Percentiles rank a stretch among this genome's conserved stretches.
Conservation (phyloP, 108 stramenopile species). For the Skeletonema grethae region DNA sequence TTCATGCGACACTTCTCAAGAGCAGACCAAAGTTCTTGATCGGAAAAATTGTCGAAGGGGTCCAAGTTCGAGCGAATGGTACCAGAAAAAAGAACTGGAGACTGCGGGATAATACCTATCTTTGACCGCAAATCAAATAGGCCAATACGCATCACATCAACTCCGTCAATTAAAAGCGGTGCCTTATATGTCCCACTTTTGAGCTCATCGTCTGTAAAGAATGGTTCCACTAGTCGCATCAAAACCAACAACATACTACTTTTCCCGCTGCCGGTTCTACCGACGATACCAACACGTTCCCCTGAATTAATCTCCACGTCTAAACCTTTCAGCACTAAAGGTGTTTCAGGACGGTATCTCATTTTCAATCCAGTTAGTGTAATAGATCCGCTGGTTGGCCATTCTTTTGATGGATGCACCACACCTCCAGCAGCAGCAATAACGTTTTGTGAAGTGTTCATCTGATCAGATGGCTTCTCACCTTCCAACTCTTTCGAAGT, state of each 20-base stretch:
- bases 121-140: constrained; percentile 78
- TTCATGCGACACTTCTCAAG: constrained; percentile 72
- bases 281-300: constrained; percentile 89
- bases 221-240: constrained; percentile 89
- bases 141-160: constrained; percentile 85
- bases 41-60: constrained; percentile 71
- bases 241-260: constrained; percentile 69
- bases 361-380: constrained; percentile 76
- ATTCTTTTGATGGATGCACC: constrained; percentile 45
- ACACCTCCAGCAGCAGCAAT: constrained; percentile 59
- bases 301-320: constrained; percentile 81
- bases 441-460: constrained; percentile 41
- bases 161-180: constrained; percentile 83
- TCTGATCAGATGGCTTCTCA: constrained; percentile 31
- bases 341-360: constrained; percentile 77
- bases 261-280: constrained; percentile 82
- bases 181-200: constrained; percentile 49
- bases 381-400: constrained; percentile 85
- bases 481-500: constrained; percentile 58
- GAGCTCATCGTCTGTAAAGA: constrained; percentile 24
- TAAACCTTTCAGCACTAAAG: constrained; percentile 87
- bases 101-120: constrained; percentile 94
- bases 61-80: constrained; percentile 91
- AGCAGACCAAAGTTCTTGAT: constrained; percentile 73
- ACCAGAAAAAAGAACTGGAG: constrained; percentile 91